Evolutionary conservation across 805 yeast species (phyloP).

Genomic region (Saccharomycopsis guyanensis): DNA sequence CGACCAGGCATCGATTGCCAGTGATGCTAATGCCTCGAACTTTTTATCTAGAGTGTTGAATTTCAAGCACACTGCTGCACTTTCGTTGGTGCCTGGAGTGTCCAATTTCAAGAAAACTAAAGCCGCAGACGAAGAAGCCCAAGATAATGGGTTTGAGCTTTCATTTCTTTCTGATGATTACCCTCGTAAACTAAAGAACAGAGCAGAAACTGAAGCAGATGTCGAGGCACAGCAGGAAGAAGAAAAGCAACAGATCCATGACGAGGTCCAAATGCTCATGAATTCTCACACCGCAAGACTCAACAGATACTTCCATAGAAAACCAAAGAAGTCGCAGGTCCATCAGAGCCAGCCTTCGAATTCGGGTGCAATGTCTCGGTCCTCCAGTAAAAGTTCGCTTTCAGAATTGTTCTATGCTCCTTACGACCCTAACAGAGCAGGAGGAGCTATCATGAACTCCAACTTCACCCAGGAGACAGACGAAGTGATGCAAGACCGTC

Average conservation of each 20-base stretch:
- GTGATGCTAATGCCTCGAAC: not conserved
- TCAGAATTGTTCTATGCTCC: not conserved
- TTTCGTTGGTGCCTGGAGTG: not conserved
- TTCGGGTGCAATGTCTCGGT: not conserved
- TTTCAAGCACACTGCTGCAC: not conserved
- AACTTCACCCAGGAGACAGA: constrained; percentile 1
- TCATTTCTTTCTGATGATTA: not conserved
- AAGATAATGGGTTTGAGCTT: not conserved
- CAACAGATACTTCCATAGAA: not conserved
- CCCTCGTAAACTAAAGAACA: too few species aligned
- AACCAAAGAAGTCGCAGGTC: not conserved
- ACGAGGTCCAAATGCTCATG: not conserved
- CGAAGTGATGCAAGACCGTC: constrained; percentile 22
- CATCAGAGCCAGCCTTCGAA: not conserved
- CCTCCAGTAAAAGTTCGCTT: constrained; percentile 5
- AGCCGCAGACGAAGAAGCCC: not conserved
- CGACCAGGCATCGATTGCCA: not conserved
- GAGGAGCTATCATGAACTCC: not conserved
- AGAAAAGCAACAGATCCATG: not conserved
- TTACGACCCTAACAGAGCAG: not conserved
- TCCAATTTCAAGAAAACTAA: not conserved
- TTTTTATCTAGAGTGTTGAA: not conserved
- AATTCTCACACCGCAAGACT: not conserved
- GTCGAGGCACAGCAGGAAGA: not conserved
- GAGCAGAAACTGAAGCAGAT: not conserved